Evolutionary conservation across 306 rosid species (phyloP).

Genomic region (Trifolium pratense): DNA sequence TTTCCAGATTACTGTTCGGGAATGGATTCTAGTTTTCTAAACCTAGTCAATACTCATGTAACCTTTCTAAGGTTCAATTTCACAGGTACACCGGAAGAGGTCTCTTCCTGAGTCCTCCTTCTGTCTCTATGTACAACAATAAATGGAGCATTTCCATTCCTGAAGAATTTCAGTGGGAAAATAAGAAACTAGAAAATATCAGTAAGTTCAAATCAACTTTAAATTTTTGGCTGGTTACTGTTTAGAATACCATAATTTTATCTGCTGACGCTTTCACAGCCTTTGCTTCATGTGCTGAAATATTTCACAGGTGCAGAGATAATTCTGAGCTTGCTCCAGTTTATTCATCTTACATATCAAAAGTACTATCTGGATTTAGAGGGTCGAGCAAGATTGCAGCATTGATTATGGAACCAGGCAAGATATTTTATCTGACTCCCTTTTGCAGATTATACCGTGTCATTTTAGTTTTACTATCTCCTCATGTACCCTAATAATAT

Average conservation of each 20-base stretch:
- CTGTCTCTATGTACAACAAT: slow-evolving; percentile 66
- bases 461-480: slow-evolving; percentile 28
- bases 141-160: slow-evolving; percentile 79
- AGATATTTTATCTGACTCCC: slow-evolving; percentile 43
- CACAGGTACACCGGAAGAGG: slow-evolving; percentile 97
- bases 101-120: slow-evolving; percentile 87
- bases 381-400: slow-evolving; percentile 64
- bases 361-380: slow-evolving; percentile 58
- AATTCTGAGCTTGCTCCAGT: slow-evolving; percentile 67
- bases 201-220: slow-evolving; percentile 51
- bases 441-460: slow-evolving; percentile 22
- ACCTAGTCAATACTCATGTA: slow-evolving; percentile 34
- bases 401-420: slow-evolving; percentile 90
- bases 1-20: slow-evolving; percentile 12
- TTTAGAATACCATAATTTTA: slow-evolving; percentile 38
- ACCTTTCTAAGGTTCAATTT: slow-evolving; percentile 42
- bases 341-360: slow-evolving; percentile 74
- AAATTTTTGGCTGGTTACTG: slow-evolving; percentile 25
- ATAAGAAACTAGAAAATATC: slow-evolving; percentile 41
- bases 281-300: slow-evolving; percentile 68
- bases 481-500: slow-evolving; percentile 14
- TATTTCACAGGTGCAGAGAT: slow-evolving; percentile 74
- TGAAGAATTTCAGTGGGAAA: slow-evolving; percentile 56
- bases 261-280: slow-evolving; percentile 57
- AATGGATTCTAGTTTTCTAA: slow-evolving; percentile 14